A percentile compares a stretch with the other conserved stretches of the same genome.
phyloP scores from a whole-genome alignment of 257 asterid genomes.

The Craterostigma plantagineum region DNA sequence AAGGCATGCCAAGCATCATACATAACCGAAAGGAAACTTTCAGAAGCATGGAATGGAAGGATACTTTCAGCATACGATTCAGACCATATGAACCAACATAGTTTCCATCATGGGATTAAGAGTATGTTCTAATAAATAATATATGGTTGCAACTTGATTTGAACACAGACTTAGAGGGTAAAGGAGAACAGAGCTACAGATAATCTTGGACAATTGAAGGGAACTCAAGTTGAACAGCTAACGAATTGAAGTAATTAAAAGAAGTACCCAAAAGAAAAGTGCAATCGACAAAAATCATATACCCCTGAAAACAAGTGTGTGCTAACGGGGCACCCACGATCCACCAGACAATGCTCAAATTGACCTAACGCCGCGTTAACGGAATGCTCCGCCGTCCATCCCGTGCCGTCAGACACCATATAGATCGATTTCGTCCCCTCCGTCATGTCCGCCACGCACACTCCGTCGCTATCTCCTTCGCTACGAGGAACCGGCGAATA shows the following conservation, averaged over 20 bases:
- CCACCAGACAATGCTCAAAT: slow-evolving; percentile 79
- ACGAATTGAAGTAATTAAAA: not conserved
- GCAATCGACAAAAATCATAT: slow-evolving; percentile 10
- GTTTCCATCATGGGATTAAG: too few relatives aligned
- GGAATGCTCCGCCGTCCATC: slow-evolving; percentile 94
- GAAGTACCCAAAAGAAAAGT: not conserved
- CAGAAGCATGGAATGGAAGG: not conserved
- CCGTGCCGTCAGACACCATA: slow-evolving; percentile 91
- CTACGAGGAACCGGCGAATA: slow-evolving; percentile 9
- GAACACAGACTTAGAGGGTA: too few relatives aligned
- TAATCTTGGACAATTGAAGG: too few relatives aligned
- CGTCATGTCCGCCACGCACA: slow-evolving; percentile 7
- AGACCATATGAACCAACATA: too few relatives aligned
- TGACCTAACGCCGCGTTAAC: slow-evolving; percentile 87
- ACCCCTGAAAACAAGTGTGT: slow-evolving; percentile 96
- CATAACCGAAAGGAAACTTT: not conserved
- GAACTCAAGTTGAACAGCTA: too few relatives aligned
- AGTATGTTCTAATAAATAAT: too few relatives aligned
- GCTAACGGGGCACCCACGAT: slow-evolving; percentile 64
- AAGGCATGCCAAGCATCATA: not conserved
- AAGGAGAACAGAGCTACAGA: too few relatives aligned
- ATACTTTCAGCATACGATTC: too few relatives aligned
- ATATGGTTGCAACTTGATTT: too few relatives aligned
- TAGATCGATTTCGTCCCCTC: slow-evolving; percentile 40
- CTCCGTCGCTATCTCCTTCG: slow-evolving; percentile 14